Base-by-base conservation (phyloP, 1,139 yeast genomes). In the Diutina siamensis region DNA sequence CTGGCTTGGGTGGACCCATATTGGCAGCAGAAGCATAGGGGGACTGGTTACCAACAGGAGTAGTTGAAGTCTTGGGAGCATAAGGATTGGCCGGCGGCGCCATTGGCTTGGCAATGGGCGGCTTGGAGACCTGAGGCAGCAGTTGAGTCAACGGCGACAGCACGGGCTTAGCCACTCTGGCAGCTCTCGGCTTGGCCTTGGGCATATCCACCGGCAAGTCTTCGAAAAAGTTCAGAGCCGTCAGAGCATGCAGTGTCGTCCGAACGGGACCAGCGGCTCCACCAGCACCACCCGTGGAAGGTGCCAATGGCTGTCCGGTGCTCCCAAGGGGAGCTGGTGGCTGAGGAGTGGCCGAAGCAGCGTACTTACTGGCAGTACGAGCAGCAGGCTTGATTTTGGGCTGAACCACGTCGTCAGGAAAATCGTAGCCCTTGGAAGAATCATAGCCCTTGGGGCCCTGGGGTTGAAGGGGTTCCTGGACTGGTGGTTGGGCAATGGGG, bases 181-280 rank as follows among this genome's bases (percentile, higher is more conserved):
- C 65, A 4, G 69, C 60, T 41, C 59, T 58, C 13, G 55, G 57
- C 17, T 57, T 55, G 4, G 52, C 51, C 41, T 53, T 53, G 4
- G 67, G 66, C 45, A 59, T 51, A 3, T 57, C 52, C 27, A 65
- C 58, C 1, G 74, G 84, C 40, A 76, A 60, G 48, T 78, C 83
- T 50, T 75, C 81, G 55, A 75, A 78, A 53, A 78, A 78, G 3
- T 73, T 44, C 20, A 50, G 49, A 40, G 40, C 19, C 44, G 17
- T 22, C 17, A 18, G 19, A 25, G 44, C 17, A 3, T 32, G 12
- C 2, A n/a, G 33, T 17, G 28, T 13, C 10, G 21, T 31, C 15
- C n/a, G 22, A 27, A 5, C 13, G 19, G 44, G 44, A n/a, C 33
- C 20, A 9, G 22, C 33, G 18, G 3, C 15, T n/a, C 10, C n/a